Evolutionary conservation across 2,329 filamentous ascomycete species (phyloP).

Genomic region (Scolecobasidium constrictum): DNA sequence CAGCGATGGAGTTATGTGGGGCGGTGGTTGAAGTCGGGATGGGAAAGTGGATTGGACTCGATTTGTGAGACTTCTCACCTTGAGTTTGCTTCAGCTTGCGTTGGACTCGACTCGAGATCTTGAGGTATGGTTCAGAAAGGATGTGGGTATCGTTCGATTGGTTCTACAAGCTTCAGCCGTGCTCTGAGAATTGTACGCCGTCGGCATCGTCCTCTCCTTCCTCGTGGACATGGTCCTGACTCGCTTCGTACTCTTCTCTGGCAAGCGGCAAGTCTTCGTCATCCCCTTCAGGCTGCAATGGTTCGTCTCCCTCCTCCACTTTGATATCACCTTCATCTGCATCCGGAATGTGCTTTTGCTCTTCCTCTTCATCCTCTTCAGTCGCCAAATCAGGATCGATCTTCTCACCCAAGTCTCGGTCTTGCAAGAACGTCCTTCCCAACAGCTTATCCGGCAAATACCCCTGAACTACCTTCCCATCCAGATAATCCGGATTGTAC

Average conservation of each 20-base stretch:
- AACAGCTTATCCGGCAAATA: constrained; percentile 74
- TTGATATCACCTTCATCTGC: background rate
- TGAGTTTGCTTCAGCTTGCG: too few species aligned
- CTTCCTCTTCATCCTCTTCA: background rate
- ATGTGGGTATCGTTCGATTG: too few species aligned
- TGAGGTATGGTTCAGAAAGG: too few species aligned
- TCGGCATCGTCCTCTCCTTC: background rate
- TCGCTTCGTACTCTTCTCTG: background rate
- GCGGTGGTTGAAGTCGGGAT: too few species aligned
- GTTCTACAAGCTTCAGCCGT: too few species aligned
- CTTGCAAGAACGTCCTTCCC: constrained; percentile 66
- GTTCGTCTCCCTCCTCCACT: background rate
- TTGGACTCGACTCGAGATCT: too few species aligned
- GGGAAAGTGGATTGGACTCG: too few species aligned
- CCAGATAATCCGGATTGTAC: constrained; percentile 83
- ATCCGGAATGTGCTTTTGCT: background rate
- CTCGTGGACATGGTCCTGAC: background rate
- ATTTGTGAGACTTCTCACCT: too few species aligned
- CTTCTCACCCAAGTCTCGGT: constrained; percentile 65
- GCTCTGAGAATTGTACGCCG: background rate
- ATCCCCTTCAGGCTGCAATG: too few species aligned
- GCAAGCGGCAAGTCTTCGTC: background rate
- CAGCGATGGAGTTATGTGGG: too few species aligned
- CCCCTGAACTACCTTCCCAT: constrained; percentile 74
- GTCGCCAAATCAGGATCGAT: constrained; percentile 56